Base-by-base conservation (phyloP, 352 stramenopile species). In the Pythium brachiatum region DNA sequence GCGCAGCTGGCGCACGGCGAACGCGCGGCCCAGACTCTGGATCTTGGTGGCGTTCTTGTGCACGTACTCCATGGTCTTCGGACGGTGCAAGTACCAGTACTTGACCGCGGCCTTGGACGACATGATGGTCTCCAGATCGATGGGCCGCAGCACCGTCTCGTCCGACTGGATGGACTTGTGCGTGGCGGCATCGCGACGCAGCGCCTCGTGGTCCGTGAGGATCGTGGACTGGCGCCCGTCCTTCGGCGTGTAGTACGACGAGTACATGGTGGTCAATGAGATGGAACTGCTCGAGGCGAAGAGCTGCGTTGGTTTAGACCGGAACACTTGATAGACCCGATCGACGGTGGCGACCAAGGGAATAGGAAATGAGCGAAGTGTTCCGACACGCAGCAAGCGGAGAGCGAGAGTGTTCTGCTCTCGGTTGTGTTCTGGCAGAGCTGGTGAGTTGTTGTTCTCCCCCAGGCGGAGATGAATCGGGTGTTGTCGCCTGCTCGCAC, bases 21-120 rank as follows among this genome's bases (percentile, higher is more conserved):
- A 95, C 21, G 86, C 81, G 47, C 86, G 86, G 0, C 81, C 86
- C 21, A 95, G 51, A 39, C 71, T 88, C 71, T 95, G 86, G 52
- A 95, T 90, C 72, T 93, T 93, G 53, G 84, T 91, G 15, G 83
- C 86, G 66, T 95, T 95, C 77, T 86, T 90, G 74, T 95, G 86
- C 36, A 95, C 86, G 62, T 91, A 93, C 58, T 89, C 81, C 86
- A 95, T 95, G 18, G 86, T 95, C 73, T 95, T 95, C 47, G 86
- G 86, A 16, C 86, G 86, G 56, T 95, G 86, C 26, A 95, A 65
- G 64, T 95, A 95, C 86, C 86, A 95, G 67, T 89, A 95, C 79
- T 95, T 95, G 72, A 95, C 86, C 44, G 82, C 86, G 13, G 80
- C 83, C 64, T 93, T 95, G 64, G 80, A 90, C 44, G 75, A 88